Percentiles rank a stretch among this genome's conserved stretches.
Evolutionary conservation across 352 stramenopile species (phyloP).

Genomic region (Globisporangium nodosum): DNA sequence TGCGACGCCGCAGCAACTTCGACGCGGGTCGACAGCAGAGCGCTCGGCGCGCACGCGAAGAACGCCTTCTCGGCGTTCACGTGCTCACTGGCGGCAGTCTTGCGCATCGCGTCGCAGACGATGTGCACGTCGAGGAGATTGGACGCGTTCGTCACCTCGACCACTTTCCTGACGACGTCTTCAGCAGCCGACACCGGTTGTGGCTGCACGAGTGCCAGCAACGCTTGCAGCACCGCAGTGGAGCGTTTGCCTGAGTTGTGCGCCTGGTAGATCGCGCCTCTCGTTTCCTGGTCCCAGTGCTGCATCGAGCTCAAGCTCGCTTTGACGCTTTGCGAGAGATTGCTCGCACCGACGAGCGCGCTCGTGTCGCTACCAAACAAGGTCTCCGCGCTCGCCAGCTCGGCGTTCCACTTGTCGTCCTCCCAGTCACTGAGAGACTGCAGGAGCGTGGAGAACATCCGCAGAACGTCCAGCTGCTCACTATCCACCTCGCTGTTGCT

Average conservation of each 20-base stretch:
- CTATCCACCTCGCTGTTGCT: background rate
- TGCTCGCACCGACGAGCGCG: background rate
- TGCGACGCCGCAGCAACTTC: conserved; percentile 1
- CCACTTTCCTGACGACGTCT: background rate
- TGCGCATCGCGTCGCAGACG: conserved; percentile 6
- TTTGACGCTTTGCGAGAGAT: background rate
- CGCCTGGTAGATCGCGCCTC: conserved; percentile 1
- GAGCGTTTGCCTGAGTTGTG: conserved; percentile 2
- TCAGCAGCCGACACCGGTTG: background rate
- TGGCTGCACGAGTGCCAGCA: conserved; percentile 6
- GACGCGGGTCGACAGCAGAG: background rate
- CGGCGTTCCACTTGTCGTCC: conserved; percentile 2
- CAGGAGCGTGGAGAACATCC: conserved; percentile 5
- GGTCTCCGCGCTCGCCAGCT: background rate
- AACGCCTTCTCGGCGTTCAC: background rate
- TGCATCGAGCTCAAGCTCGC: background rate
- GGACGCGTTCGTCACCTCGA: background rate
- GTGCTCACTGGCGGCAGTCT: background rate
- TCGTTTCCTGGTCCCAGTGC: conserved; percentile 2
- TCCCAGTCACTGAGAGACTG: conserved; percentile 1
- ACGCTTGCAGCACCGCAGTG: conserved; percentile 5
- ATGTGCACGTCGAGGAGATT: background rate
- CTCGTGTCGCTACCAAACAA: background rate
- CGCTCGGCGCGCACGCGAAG: conserved; percentile 9
- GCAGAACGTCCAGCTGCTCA: background rate